Evolutionary conservation across 768 basidiomycete genomes (phyloP), one percentile per base, ranked within the genome.

Genomic region (Pleurotus salmoneostramineus): DNA sequence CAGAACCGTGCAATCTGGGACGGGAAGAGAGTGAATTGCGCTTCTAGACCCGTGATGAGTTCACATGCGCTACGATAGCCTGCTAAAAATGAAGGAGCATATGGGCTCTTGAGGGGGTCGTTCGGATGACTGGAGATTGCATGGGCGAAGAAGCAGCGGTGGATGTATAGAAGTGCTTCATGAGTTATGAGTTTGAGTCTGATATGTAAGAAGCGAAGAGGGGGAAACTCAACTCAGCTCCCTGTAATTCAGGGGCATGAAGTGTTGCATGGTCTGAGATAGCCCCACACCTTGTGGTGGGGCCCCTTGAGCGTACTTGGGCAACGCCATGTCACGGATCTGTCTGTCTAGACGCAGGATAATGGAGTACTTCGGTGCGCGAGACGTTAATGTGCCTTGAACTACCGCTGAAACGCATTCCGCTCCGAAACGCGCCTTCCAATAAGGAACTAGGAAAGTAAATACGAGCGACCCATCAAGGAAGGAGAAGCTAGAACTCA

Each of bases 121-220:
- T 71, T 69, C 4, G 89, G 83, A 58, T 81, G 80, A 51, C 81
- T 87, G 21, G 78, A 76, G 36, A 91, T 77, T 3, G 88, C 89
- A 65, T 88, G 84, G 3, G 88, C 85, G 62, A 91, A 89, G 74
- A 87, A 90, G 62, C 85, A 84, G 12, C 89, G 85, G 66, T 89
- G 88, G 50, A 89, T 80, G 65, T 88, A 88, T 6, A 89, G 71
- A 34, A 89, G 74, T n/a, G 85, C 88, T 89, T 57, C 31, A 2
- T 21, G 51, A 32, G 40, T 33, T 33, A 50, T 27, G 42, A 44
- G 44, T 27, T 5, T 8, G 47, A 5, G 56, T 14, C 46, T 17
- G 35, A 58, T 17, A 45, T 56, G 32, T 27, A 36, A 35, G 34
- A 31, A 27, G n/a, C 56, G 11, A 46, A 47, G 46, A 5, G 45